Base-by-base conservation (phyloP, 2,329 filamentous ascomycete genomes). In the Beauveria rudraprayagi region DNA sequence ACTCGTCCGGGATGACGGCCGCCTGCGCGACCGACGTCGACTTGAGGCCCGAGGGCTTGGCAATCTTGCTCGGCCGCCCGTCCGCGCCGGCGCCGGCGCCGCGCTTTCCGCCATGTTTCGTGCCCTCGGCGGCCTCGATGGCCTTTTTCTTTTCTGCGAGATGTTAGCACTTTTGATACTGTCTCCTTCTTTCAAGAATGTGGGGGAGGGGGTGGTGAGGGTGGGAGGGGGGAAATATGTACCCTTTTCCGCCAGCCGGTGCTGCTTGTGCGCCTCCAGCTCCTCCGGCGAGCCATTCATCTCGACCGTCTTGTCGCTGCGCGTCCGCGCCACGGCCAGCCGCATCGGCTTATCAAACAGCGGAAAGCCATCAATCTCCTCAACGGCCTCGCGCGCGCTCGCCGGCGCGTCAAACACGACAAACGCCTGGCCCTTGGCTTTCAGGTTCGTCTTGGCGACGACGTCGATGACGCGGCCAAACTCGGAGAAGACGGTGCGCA, bases 391-490 rank as follows among this genome's bases (percentile, higher is more conserved):
- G 57, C 83, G 79, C 3, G 92, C 92, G n/a, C 87, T 84, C 60
- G 92, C 89, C n/a, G 88, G 78, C 63, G 80, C 83, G 68, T 95
- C 91, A 72, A 92, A 97, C 51, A 97, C 92, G 55, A 99, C 78
- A 71, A 99, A 99, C 0, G 94, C 94, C 76, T 99, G 94, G 14
- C 94, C 94, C 73, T 95, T 97, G 48, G 91, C 90, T 72, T 90
- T 92, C 34, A 97, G 76, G 73, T 95, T 97, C 65, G 85, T 91
- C 78, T 96, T 96, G 50, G 90, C 90, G 63, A 96, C 83, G 56
- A 96, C 84, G 65, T 96, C 92, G 67, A 96, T 77, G 63, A 96
- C 85, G 61, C 80, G 87, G 65, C 94, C 94, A 75, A 94, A 97
- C 74, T 96, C 90, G 65, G 86, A 86, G 77, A 97, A 97, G 69